Base-by-base conservation (phyloP, 1,139 yeast species). In the Geotrichum bryndzae region DNA sequence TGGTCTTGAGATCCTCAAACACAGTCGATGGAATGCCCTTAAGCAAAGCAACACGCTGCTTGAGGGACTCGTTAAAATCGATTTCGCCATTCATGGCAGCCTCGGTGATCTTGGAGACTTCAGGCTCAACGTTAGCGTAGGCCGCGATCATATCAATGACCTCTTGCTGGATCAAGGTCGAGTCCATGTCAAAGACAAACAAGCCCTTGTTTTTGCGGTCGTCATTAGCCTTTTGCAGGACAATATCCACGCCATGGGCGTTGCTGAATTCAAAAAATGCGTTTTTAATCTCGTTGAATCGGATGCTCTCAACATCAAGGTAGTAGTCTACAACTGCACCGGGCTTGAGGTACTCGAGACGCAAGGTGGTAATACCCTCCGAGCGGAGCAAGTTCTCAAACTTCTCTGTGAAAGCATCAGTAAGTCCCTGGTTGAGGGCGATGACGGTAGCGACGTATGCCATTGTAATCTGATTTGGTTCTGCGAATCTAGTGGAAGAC, bases 1-100 rank as follows among this genome's bases (percentile, higher is more conserved):
- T 84, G 51, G 77, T 73, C 73, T 89, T 86, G 69, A 95, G 80
- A 62, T 87, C 89, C 46, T 85, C 91, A 87, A 96, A 94, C 55
- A 94, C 83, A 2, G 84, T 80, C 25, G 90, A 80, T 61, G 88
- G 84, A 50, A 94, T 87, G 2, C 99, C 99, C 70, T 84, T 85
- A 65, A 95, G 80, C 33, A 95, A 79, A 22, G 78, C 76, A 11
- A 91, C 98, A 63, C 99, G 82, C 71, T 84, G 85, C 4, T 79
- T 79, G 60, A 95, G 79, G 0, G 97, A 90, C 69, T 88, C 89
- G 66, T 84, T 86, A 77, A 95, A 95, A 73, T 95, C 98, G 29
- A 95, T 79, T 71, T 94, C 97, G 33, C 98, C 98, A 69, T 92
- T 91, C 99, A 95, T 95, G 48, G 99, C 99, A 52, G 92, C 80